Conservation (phyloP, 768 basidiomycete genomes). For the Obba rivulosa region DNA sequence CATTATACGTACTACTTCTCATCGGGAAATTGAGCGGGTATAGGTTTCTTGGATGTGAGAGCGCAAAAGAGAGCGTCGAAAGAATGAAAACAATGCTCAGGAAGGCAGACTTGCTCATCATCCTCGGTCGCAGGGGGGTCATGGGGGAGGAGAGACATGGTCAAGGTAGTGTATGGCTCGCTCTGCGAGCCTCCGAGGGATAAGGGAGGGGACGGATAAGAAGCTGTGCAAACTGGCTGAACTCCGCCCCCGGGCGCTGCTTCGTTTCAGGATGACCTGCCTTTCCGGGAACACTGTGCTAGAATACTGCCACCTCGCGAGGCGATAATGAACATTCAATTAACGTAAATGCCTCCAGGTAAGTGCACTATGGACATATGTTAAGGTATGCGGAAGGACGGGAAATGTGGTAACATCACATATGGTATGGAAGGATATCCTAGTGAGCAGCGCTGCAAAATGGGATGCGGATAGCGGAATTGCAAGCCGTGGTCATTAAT, state of each 20-base stretch:
- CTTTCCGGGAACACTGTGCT: no score
- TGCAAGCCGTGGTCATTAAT: background rate
- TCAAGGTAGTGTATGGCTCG: background rate
- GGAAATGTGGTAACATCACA: constrained; percentile 4
- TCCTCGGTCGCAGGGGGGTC: constrained; percentile 41
- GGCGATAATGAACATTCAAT: no score
- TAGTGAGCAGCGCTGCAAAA: background rate
- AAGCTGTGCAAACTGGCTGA: background rate
- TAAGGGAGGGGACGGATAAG: constrained; percentile 4
- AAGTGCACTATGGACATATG: constrained; percentile 11
- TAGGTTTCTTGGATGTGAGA: constrained; percentile 52
- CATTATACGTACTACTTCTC: constrained; percentile 60
- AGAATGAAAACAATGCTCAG: constrained; percentile 76
- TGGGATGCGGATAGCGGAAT: background rate
- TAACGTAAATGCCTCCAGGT: no score
- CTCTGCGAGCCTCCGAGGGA: constrained; percentile 1
- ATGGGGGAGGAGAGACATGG: constrained; percentile 33
- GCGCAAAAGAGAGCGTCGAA: constrained; percentile 79
- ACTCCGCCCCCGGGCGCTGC: no score
- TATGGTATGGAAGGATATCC: constrained; percentile 1
- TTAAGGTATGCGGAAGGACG: constrained; percentile 13
- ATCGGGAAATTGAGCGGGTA: constrained; percentile 60
- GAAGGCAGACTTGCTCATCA: constrained; percentile 47
- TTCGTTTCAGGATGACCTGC: no score
- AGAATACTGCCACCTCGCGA: no score